Percentiles rank a stretch among this genome's conserved stretches.
phyloP scores from a whole-genome alignment of 2,329 filamentous ascomycete species.

The Boeremia lycopersici region DNA sequence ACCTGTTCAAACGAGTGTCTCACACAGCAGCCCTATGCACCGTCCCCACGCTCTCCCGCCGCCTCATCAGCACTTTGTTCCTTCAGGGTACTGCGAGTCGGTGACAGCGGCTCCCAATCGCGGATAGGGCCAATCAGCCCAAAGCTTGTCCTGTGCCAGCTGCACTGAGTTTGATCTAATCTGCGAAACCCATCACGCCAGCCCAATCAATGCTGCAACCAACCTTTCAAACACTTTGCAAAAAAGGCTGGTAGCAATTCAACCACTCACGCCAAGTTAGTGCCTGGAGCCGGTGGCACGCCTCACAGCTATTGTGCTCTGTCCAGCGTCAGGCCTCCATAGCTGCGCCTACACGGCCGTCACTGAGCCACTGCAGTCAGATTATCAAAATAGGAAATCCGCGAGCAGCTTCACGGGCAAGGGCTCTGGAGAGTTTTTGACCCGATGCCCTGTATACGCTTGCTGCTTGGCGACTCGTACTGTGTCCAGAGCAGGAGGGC shows the following conservation, averaged over 20 bases:
- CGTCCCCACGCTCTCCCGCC: slow-evolving; percentile 32
- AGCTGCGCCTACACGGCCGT: slow-evolving; percentile 26
- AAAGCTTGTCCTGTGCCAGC: slow-evolving; percentile 28
- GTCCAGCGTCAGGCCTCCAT: slow-evolving; percentile 6
- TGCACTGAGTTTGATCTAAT: slow-evolving; percentile 1
- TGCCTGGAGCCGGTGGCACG: slow-evolving; percentile 20
- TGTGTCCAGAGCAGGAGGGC: neutral
- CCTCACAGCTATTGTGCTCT: slow-evolving; percentile 26
- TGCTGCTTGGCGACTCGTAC: neutral
- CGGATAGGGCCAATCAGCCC: slow-evolving; percentile 27
- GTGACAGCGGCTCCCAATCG: slow-evolving; percentile 24
- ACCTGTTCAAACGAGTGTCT: slow-evolving; percentile 26
- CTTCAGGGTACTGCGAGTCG: slow-evolving; percentile 25
- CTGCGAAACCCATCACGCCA: neutral
- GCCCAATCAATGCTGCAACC: slow-evolving; percentile 16
- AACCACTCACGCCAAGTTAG: slow-evolving; percentile 7
- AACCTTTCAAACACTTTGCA: neutral
- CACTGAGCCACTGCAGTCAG: slow-evolving; percentile 7
- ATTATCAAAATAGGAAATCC: neutral
- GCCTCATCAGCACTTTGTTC: slow-evolving; percentile 38
- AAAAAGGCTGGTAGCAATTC: slow-evolving; percentile 8
- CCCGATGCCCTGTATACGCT: neutral
- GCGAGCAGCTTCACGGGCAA: neutral
- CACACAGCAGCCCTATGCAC: slow-evolving; percentile 37
- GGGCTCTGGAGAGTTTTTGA: neutral